Conservation (phyloP, 2,329 filamentous ascomycete genomes). For the Curvularia sp. region DNA sequence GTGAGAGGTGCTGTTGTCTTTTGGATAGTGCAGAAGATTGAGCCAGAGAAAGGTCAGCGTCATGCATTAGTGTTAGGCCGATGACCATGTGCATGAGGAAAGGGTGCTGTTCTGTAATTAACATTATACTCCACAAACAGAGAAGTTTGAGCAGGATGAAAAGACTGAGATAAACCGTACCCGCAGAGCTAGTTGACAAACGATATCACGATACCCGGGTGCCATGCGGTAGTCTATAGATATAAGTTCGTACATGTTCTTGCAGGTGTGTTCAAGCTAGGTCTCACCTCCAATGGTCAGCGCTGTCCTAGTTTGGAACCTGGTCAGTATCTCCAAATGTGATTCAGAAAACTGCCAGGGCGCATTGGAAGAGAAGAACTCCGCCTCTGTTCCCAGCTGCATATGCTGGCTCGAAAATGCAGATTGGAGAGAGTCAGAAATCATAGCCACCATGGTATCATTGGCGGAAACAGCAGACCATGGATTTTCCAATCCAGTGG, state of each 20-base stretch:
- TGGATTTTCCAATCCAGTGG: not conserved
- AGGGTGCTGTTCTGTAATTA: slow-evolving; percentile 49
- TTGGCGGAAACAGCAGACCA: slow-evolving; percentile 24
- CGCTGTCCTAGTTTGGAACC: slow-evolving; percentile 55
- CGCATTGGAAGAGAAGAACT: not conserved
- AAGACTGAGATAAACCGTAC: slow-evolving; percentile 40
- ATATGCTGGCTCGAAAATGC: not conserved
- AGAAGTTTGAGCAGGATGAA: no score
- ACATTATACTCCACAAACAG: not conserved
- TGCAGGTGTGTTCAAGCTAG: not conserved
- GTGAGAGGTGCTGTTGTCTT: slow-evolving; percentile 46
- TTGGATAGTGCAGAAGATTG: slow-evolving; percentile 22
- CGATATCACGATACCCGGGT: slow-evolving; percentile 47
- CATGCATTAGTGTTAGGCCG: slow-evolving; percentile 62
- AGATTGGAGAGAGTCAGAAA: slow-evolving; percentile 21
- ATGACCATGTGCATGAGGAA: slow-evolving; percentile 64
- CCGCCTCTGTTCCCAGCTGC: not conserved
- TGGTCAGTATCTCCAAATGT: slow-evolving; percentile 46
- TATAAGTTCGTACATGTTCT: not conserved
- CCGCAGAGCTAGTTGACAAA: slow-evolving; percentile 50
- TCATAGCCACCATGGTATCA: slow-evolving; percentile 21
- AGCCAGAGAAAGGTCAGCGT: slow-evolving; percentile 51
- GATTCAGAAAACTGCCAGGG: slow-evolving; percentile 28
- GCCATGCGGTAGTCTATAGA: slow-evolving; percentile 27
- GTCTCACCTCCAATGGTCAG: slow-evolving; percentile 48